A percentile compares a stretch with the other conserved stretches of the same genome.
Conservation (phyloP, 495 filamentous ascomycete genomes). For the Pyronema omphalodes region DNA sequence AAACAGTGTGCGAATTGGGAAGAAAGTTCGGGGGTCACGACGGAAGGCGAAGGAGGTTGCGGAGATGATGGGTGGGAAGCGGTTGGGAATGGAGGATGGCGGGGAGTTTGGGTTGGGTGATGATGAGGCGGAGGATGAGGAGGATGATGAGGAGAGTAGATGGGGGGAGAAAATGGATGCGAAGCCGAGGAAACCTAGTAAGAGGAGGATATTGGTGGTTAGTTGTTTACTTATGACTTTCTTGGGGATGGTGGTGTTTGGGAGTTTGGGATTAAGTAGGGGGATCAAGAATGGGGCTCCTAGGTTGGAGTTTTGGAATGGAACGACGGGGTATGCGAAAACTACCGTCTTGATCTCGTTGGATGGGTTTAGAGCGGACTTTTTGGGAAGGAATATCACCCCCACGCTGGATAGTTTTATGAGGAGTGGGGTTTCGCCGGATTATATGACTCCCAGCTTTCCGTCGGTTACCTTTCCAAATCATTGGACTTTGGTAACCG, state of each 20-base stretch:
- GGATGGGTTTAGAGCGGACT: constrained; percentile 95
- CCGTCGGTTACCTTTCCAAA: constrained; percentile 97
- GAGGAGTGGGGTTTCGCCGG: constrained; percentile 66
- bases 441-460: constrained; percentile 83
- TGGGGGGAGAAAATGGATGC: not conserved
- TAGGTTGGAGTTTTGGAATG: constrained; percentile 42
- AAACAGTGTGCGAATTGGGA: constrained; percentile 36
- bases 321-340: constrained; percentile 66
- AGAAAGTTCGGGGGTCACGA: constrained; percentile 25
- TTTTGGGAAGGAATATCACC: constrained; percentile 63
- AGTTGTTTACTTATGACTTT: constrained; percentile 21
- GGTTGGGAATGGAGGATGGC: constrained; percentile 53
- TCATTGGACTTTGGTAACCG: constrained; percentile 86
- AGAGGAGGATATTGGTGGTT: constrained; percentile 6
- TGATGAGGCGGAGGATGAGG: constrained; percentile 6
- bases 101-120: constrained; percentile 28
- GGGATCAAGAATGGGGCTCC: constrained; percentile 7
- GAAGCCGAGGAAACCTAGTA: constrained; percentile 18
- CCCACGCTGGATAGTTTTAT: constrained; percentile 66
- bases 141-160: constrained; percentile 4
- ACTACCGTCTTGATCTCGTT: constrained; percentile 90
- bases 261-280: constrained; percentile 34
- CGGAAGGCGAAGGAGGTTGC: constrained; percentile 44
- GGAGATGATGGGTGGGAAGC: constrained; percentile 70
- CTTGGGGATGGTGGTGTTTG: constrained; percentile 33